Evolutionary conservation across 2,329 filamentous ascomycete species (phyloP), one percentile per base, ranked within the genome.

Genomic region (Talaromyces piceae): DNA sequence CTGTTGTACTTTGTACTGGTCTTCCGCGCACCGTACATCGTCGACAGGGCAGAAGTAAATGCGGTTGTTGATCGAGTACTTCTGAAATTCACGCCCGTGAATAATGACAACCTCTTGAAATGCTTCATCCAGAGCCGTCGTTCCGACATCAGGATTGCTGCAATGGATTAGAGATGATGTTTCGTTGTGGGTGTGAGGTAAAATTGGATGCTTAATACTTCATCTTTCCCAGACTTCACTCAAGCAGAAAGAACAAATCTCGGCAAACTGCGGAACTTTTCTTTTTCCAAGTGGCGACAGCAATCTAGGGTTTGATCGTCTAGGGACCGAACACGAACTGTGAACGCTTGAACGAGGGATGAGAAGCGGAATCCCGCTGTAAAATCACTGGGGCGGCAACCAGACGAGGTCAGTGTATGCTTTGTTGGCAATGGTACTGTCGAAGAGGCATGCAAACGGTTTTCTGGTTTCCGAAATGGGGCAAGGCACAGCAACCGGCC

Each of bases 1-100:
- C 50, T 11, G 52, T 52, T 22, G 25, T 25, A 33, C 27, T 50
- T 20, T 31, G 28, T 47, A 23, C 22, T 8, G 25, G 25, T 4
- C 22, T 16, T 20, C 16, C 45, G 45, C 48, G 23, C 28, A 44
- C 49, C 49, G 47, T 74, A 87, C 86, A 75, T 88, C 84, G 62
- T 89, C 86, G 52, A 86, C 74, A 7, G 86, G 86, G 43, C 74
- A 79, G 59, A 86, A 84, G 63, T 86, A 87, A 55, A 81, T 77
- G 30, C 73, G 74, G 58, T 84, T 81, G 26, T 82, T 76, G 49
- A 88, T 66, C 18, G 85, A 78, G 69, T 84, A 82, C 61, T 77
- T 77, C 58, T 89, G 86, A 64, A 82, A 89, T 44, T 77, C 75
- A 62, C 86, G 77, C 54, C 81, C 82, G 64, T 83, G 74, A 57